A percentile compares a stretch with the other conserved stretches of the same genome.
These are phyloP conservation scores for Aspergillus heteromorphus DNA, from an alignment of 495 filamentous ascomycete genomes.

Conservation along the genomic window DNA sequence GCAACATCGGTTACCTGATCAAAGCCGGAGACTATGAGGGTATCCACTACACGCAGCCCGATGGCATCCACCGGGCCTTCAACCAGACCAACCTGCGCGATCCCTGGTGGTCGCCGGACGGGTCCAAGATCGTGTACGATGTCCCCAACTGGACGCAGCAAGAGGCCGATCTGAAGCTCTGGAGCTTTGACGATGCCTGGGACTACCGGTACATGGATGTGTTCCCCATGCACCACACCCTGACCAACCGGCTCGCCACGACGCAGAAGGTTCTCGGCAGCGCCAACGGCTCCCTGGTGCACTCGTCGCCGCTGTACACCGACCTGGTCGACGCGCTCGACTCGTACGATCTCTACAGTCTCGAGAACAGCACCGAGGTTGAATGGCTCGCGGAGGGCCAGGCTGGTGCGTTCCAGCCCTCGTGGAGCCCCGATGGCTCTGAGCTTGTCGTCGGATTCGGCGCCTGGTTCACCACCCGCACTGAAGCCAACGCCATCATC, in stretches of 20 bases:
- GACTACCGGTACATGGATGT: constrained; percentile 34
- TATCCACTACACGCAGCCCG: background rate
- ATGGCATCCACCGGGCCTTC: background rate
- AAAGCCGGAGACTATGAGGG: background rate
- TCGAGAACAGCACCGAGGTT: constrained; percentile 1
- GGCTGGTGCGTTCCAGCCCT: constrained; percentile 7
- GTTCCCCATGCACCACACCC: constrained; percentile 22
- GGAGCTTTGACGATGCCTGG: constrained; percentile 27
- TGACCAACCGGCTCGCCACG: constrained; percentile 17
- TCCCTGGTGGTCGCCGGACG: constrained; percentile 1
- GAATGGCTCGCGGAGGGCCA: constrained; percentile 5
- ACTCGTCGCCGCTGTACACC: constrained; percentile 7
- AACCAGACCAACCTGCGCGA: background rate
- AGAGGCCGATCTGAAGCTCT: constrained; percentile 14
- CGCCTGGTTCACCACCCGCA: constrained; percentile 26
- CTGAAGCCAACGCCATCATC: constrained; percentile 18
- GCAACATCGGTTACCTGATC: background rate
- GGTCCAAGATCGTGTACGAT: background rate
- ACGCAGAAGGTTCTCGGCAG: constrained; percentile 27
- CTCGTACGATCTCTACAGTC: constrained; percentile 9
- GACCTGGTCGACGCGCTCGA: constrained; percentile 6
- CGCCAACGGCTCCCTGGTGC: constrained; percentile 18
- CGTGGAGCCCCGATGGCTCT: constrained; percentile 25
- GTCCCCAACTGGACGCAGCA: background rate
- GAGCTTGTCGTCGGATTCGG: constrained; percentile 30